A percentile compares a stretch with the other conserved stretches of the same genome.
phyloP scores from a whole-genome alignment of 108 stramenopile genomes.

The Stephanodiscus triporus region DNA sequence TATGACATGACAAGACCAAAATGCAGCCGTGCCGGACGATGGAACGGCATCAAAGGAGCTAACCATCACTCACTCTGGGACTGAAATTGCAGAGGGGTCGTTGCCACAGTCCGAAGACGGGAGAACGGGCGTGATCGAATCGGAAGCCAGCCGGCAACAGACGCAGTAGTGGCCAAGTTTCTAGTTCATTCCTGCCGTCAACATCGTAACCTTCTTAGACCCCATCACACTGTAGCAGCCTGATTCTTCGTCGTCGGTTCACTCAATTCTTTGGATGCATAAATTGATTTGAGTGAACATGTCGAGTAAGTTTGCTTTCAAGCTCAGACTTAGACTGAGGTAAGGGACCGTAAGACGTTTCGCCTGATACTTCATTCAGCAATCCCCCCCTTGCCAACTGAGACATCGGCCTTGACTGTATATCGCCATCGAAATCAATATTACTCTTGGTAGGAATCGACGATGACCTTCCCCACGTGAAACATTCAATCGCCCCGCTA shows the following conservation, averaged over 20 bases:
- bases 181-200: too few relatives aligned
- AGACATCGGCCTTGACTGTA: conserved; percentile 25
- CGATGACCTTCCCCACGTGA: conserved; percentile 76
- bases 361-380: conserved; percentile 12
- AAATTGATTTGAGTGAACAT: conserved; percentile 31
- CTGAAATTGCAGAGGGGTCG: too few relatives aligned
- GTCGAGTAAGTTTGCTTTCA: conserved; percentile 43
- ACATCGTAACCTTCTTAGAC: background rate
- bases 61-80: too few relatives aligned
- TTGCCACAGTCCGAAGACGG: too few relatives aligned
- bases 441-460: conserved; percentile 29
- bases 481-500: conserved; percentile 75
- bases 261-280: background rate
- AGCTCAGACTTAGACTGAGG: conserved; percentile 19
- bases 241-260: too few relatives aligned
- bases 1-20: background rate
- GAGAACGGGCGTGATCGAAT: too few relatives aligned
- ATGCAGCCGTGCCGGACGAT: background rate
- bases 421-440: conserved; percentile 2
- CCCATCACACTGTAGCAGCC: background rate
- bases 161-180: too few relatives aligned
- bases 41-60: background rate
- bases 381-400: conserved; percentile 62
- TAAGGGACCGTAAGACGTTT: background rate
- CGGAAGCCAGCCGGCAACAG: too few relatives aligned